These are phyloP conservation scores for Pharnaceum exiguum DNA, from an alignment of 148 eudicot species.

Conservation along the genomic window DNA sequence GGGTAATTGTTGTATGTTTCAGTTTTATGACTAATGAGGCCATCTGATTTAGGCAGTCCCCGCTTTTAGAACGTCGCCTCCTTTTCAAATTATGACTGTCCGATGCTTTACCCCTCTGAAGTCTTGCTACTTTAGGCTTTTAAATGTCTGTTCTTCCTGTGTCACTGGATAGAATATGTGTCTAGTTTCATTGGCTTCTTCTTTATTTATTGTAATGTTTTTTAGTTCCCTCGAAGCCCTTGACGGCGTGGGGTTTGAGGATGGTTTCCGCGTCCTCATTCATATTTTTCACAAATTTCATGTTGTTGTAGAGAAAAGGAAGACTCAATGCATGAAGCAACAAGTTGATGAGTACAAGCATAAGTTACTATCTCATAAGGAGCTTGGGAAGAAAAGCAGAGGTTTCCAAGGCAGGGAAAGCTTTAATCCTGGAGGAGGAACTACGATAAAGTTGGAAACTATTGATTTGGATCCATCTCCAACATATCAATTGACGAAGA, in stretches of 20 bases:
- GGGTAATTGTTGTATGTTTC: too few relatives aligned
- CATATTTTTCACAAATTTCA: neutral
- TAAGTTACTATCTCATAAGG: constrained; percentile 3
- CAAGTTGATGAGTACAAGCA: neutral
- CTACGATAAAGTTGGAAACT: constrained; percentile 6
- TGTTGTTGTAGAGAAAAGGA: constrained; percentile 11
- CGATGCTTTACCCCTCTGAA: too few relatives aligned
- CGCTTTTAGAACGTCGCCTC: too few relatives aligned
- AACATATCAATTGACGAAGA: constrained; percentile 1
- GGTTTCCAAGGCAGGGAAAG: neutral
- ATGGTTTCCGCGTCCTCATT: neutral
- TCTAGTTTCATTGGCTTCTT: too few relatives aligned
- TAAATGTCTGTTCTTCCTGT: too few relatives aligned
- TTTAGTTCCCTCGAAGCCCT: too few relatives aligned
- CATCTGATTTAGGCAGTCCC: neutral
- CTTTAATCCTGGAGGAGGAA: neutral
- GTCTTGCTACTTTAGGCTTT: too few relatives aligned
- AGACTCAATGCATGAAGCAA: constrained; percentile 4
- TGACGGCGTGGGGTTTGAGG: neutral
- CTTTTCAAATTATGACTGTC: too few relatives aligned
- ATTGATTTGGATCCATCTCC: neutral
- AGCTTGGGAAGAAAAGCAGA: constrained; percentile 10
- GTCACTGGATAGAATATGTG: too few relatives aligned
- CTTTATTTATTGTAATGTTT: neutral
- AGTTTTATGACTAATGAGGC: neutral